Percentiles rank a stretch among this genome's conserved stretches.
These are phyloP conservation scores for Pyronema omphalodes DNA, from an alignment of 495 filamentous ascomycete genomes.

Conservation along the genomic window DNA sequence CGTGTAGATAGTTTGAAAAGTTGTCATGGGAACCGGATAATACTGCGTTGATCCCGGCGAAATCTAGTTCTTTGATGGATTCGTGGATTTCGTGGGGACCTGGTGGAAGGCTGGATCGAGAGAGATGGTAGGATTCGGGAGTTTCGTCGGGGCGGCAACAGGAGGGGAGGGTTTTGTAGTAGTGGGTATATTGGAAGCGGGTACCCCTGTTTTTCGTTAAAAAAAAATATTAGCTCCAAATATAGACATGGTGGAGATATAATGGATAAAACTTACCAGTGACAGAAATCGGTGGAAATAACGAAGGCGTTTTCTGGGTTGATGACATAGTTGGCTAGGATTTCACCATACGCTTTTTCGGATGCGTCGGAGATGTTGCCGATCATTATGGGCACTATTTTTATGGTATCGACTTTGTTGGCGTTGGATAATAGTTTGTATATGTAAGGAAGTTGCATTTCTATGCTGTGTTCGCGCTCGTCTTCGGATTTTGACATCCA, in stretches of 20 bases:
- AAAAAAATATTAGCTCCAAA: neutral
- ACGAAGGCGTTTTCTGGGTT: constrained; percentile 68
- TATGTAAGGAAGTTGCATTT: constrained; percentile 92
- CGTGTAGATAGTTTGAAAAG: constrained; percentile 48
- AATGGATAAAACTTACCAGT: constrained; percentile 39
- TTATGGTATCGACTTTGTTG: constrained; percentile 28
- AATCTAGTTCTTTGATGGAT: constrained; percentile 67
- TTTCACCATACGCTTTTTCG: constrained; percentile 48
- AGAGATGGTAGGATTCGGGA: constrained; percentile 23
- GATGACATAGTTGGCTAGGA: constrained; percentile 63
- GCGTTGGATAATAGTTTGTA: constrained; percentile 58
- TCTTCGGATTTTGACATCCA: constrained; percentile 53
- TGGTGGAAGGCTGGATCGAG: constrained; percentile 21
- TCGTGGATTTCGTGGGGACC: constrained; percentile 52
- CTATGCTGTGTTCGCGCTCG: constrained; percentile 81
- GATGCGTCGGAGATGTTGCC: constrained; percentile 48
- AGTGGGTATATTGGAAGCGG: constrained; percentile 74
- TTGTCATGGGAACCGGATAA: constrained; percentile 47
- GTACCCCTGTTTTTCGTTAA: constrained; percentile 34
- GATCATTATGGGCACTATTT: constrained; percentile 72
- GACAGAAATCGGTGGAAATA: constrained; percentile 87
- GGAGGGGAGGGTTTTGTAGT: constrained; percentile 37
- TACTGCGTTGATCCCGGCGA: constrained; percentile 64
- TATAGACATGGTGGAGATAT: neutral
- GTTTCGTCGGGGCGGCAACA: constrained; percentile 9